Percentiles rank a stretch among this genome's conserved stretches.
Evolutionary conservation across 2,329 filamentous ascomycete genomes (phyloP).

Genomic region (Fusarium robinianum): DNA sequence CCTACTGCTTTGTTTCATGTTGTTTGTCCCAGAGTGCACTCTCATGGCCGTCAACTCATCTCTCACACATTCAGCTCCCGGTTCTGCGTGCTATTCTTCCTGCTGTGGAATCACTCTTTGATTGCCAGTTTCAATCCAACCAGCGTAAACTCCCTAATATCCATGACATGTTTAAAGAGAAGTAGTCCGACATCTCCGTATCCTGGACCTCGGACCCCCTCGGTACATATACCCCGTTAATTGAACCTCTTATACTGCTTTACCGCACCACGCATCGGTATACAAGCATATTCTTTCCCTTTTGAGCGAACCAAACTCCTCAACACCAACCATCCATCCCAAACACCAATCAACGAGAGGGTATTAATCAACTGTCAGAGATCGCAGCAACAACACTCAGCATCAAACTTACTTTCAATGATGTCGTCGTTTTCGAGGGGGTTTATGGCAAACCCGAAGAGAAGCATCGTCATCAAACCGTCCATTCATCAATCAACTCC

Average conservation of each 20-base stretch:
- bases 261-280: slow-evolving; percentile 17
- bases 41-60: no score
- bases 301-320: not conserved
- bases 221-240: not conserved
- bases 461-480: slow-evolving; percentile 1
- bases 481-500: not conserved
- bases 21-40: no score
- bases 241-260: not conserved
- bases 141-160: no score
- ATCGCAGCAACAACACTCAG: slow-evolving; percentile 9
- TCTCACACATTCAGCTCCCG: no score
- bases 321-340: no score
- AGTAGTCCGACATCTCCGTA: not conserved
- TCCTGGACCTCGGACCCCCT: not conserved
- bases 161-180: no score
- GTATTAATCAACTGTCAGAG: slow-evolving; percentile 33
- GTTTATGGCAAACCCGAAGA: slow-evolving; percentile 1
- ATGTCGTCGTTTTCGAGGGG: slow-evolving; percentile 20
- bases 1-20: no score
- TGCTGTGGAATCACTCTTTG: no score
- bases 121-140: no score
- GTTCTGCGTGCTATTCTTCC: no score
- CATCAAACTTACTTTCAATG: slow-evolving; percentile 20
- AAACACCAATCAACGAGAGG: slow-evolving; percentile 31
- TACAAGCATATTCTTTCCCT: slow-evolving; percentile 1